A percentile compares a stretch with the other conserved stretches of the same genome.
Evolutionary conservation across 371 early-diverging fungal genomes (phyloP).

Genomic region (Mucor plumbeus): DNA sequence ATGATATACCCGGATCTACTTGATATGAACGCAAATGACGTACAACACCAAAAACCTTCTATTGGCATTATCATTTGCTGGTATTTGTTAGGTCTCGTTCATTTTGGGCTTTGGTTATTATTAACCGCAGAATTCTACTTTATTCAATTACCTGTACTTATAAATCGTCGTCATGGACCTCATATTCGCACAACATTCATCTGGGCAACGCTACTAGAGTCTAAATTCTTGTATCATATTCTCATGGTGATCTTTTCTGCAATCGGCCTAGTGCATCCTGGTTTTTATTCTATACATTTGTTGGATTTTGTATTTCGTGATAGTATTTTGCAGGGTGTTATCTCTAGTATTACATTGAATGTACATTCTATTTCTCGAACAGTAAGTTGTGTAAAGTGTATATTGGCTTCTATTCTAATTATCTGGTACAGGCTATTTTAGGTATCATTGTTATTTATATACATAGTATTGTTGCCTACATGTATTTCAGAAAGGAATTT

Average conservation of each 20-base stretch:
- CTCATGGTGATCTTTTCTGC: slow-evolving; percentile 47
- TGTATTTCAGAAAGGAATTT: slow-evolving; percentile 57
- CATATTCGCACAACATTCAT: not conserved
- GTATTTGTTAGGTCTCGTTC: slow-evolving; percentile 39
- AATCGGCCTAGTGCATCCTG: slow-evolving; percentile 46
- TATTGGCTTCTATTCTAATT: not conserved
- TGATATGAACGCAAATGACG: not conserved
- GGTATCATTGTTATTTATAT: slow-evolving; percentile 62
- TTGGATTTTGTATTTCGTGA: slow-evolving; percentile 67
- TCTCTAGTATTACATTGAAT: slow-evolving; percentile 61
- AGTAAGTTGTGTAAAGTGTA: slow-evolving; percentile 16
- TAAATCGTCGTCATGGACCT: slow-evolving; percentile 42
- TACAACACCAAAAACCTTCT: not conserved
- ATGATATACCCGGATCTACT: slow-evolving; percentile 35
- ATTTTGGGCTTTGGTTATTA: slow-evolving; percentile 45
- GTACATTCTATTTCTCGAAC: slow-evolving; percentile 58
- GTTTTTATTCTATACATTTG: slow-evolving; percentile 55
- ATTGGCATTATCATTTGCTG: not conserved
- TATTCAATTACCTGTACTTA: slow-evolving; percentile 57
- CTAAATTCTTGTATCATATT: slow-evolving; percentile 45
- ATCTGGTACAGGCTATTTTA: slow-evolving; percentile 32
- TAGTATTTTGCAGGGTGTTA: slow-evolving; percentile 64
- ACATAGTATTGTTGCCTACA: slow-evolving; percentile 58
- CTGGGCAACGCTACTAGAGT: slow-evolving; percentile 33
- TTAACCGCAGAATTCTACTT: slow-evolving; percentile 55